Percentiles rank a stretch among this genome's conserved stretches.
These are phyloP conservation scores for Zygoascus sp. DNA, from an alignment of 1,139 yeast genomes.

Conservation along the genomic window DNA sequence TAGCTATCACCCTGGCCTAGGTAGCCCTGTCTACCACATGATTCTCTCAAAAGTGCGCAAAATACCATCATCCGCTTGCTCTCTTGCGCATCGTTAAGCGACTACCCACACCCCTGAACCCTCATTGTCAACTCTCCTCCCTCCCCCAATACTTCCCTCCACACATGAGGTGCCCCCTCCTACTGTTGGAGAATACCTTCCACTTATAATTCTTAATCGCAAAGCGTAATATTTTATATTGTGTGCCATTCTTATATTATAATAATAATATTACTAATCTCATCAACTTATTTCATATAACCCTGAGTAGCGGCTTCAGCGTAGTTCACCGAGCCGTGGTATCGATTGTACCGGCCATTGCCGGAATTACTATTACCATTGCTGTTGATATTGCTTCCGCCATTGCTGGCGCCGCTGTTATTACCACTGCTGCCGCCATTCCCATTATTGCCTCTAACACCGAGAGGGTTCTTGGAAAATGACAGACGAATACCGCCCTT, in stretches of 20 bases:
- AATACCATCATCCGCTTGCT: not conserved
- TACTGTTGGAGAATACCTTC: not conserved
- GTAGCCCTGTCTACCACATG: not conserved
- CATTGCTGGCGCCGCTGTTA: slow-evolving; percentile 12
- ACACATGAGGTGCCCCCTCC: too few relatives aligned
- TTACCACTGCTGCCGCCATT: slow-evolving; percentile 17
- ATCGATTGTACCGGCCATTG: slow-evolving; percentile 13
- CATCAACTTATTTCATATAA: slow-evolving; percentile 10
- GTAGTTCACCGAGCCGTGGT: slow-evolving; percentile 12
- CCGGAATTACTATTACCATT: slow-evolving; percentile 14
- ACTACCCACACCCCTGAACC: too few relatives aligned
- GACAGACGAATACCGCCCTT: slow-evolving; percentile 94
- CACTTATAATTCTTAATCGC: not conserved
- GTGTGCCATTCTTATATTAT: slow-evolving; percentile 1
- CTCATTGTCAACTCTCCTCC: too few relatives aligned
- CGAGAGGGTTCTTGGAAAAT: slow-evolving; percentile 92
- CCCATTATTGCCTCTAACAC: slow-evolving; percentile 53
- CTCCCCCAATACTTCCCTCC: too few relatives aligned
- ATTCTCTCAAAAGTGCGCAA: not conserved
- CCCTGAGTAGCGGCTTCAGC: slow-evolving; percentile 13
- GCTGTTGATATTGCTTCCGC: slow-evolving; percentile 16
- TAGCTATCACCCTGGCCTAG: too few relatives aligned
- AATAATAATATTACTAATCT: slow-evolving; percentile 6
- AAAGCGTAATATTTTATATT: not conserved
- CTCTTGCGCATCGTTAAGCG: not conserved